These are phyloP conservation scores for Eleusine indica DNA, from an alignment of 176 grass and related monocot genomes.

Conservation along the genomic window DNA sequence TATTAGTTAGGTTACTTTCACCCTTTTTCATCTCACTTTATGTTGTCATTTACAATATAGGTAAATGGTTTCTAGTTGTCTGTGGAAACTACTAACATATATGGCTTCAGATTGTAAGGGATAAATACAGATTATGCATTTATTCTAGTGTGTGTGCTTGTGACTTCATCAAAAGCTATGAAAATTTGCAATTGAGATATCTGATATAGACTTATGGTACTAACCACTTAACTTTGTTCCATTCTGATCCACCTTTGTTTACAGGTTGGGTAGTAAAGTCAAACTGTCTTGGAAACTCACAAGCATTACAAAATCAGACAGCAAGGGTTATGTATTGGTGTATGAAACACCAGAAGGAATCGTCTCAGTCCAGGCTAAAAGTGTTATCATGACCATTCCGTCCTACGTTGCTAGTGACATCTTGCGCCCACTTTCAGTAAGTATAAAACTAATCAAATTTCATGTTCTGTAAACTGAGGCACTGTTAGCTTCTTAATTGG, in stretches of 20 bases:
- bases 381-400: conserved; percentile 87
- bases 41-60: background rate
- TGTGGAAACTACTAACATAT: background rate
- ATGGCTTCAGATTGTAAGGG: background rate
- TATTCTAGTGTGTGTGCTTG: background rate
- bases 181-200: background rate
- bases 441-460: conserved; percentile 35
- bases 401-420: conserved; percentile 86
- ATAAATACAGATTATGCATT: background rate
- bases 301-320: conserved; percentile 75
- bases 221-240: conserved; percentile 1
- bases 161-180: background rate
- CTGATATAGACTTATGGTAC: background rate
- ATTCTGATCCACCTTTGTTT: conserved; percentile 32
- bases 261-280: conserved; percentile 82
- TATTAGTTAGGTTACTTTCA: background rate
- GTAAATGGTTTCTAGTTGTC: background rate
- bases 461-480: conserved; percentile 10
- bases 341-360: conserved; percentile 87
- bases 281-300: conserved; percentile 93
- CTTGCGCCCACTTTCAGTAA: conserved; percentile 88
- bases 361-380: conserved; percentile 67
- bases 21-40: conserved; percentile 7
- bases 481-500: background rate
- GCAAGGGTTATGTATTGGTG: conserved; percentile 65